A percentile compares a stretch with the other conserved stretches of the same genome.
Evolutionary conservation across 306 rosid species (phyloP).

Genomic region (Oemleria cerasiformis): DNA sequence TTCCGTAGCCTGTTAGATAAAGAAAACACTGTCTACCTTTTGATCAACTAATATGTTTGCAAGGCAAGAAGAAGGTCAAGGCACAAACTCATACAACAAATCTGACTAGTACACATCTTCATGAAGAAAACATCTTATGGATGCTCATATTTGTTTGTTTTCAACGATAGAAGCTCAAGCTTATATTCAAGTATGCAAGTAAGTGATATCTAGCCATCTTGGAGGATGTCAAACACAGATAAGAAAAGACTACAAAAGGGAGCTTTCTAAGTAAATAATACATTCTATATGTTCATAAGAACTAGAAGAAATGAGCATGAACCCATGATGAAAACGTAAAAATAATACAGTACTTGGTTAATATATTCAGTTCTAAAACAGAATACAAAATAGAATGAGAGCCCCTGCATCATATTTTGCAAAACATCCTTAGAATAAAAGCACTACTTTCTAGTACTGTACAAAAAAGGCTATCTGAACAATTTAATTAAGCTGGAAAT

Average conservation of each 20-base stretch:
- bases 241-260: not conserved
- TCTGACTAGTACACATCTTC: not conserved
- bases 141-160: not conserved
- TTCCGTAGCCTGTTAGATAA: conserved; percentile 51
- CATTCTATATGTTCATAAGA: not conserved
- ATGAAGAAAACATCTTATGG: not conserved
- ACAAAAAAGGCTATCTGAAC: not conserved
- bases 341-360: not conserved
- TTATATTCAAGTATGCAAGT: not conserved
- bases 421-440: not conserved
- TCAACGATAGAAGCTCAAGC: not conserved
- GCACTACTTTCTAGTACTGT: not conserved
- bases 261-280: not conserved
- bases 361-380: not conserved
- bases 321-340: not conserved
- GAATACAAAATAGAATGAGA: not conserved
- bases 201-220: not conserved
- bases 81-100: not conserved
- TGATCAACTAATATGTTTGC: not conserved
- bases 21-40: conserved; percentile 9
- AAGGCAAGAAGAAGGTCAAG: not conserved
- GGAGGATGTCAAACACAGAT: not conserved
- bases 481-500: not conserved
- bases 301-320: conserved; percentile 1
- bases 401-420: not conserved